These are phyloP conservation scores for Paraphoma sp. DNA, from an alignment of 2,329 filamentous ascomycete species.

Conservation along the genomic window DNA sequence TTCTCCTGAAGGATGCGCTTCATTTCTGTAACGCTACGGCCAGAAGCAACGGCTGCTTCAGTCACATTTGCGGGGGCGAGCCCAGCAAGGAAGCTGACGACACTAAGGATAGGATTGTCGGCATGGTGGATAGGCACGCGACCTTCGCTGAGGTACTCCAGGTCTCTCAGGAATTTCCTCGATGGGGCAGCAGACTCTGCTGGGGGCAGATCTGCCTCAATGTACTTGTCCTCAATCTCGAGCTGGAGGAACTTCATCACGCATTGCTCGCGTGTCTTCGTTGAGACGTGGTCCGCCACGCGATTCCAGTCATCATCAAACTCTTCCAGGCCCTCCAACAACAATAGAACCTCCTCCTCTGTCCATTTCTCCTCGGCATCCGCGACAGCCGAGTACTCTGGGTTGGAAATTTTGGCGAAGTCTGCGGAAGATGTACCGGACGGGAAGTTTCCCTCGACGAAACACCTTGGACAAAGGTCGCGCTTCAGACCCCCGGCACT, in stretches of 20 bases:
- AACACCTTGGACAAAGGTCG: slow-evolving; percentile 91
- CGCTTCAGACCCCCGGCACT: slow-evolving; percentile 70
- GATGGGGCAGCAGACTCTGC: slow-evolving; percentile 53
- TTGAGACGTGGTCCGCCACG: slow-evolving; percentile 90
- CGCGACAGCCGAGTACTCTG: slow-evolving; percentile 76
- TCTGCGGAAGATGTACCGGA: slow-evolving; percentile 78
- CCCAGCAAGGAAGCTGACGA: slow-evolving; percentile 91
- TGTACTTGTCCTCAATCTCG: slow-evolving; percentile 96
- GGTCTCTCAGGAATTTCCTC: slow-evolving; percentile 47
- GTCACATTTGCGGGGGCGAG: slow-evolving; percentile 89
- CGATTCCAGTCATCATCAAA: slow-evolving; percentile 97
- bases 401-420: slow-evolving; percentile 89
- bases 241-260: slow-evolving; percentile 95
- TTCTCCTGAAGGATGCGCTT: slow-evolving; percentile 79
- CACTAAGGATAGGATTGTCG: slow-evolving; percentile 96
- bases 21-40: slow-evolving; percentile 85
- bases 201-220: slow-evolving; percentile 76
- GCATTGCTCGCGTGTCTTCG: slow-evolving; percentile 91
- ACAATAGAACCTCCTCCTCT: slow-evolving; percentile 84
- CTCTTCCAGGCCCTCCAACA: slow-evolving; percentile 88
- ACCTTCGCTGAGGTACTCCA: slow-evolving; percentile 73
- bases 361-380: slow-evolving; percentile 91
- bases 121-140: slow-evolving; percentile 88
- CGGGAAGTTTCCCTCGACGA: slow-evolving; percentile 82
- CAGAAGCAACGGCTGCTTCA: slow-evolving; percentile 77